Conservation (phyloP, 2,329 filamentous ascomycete genomes). For the Ophiostoma australiae region DNA sequence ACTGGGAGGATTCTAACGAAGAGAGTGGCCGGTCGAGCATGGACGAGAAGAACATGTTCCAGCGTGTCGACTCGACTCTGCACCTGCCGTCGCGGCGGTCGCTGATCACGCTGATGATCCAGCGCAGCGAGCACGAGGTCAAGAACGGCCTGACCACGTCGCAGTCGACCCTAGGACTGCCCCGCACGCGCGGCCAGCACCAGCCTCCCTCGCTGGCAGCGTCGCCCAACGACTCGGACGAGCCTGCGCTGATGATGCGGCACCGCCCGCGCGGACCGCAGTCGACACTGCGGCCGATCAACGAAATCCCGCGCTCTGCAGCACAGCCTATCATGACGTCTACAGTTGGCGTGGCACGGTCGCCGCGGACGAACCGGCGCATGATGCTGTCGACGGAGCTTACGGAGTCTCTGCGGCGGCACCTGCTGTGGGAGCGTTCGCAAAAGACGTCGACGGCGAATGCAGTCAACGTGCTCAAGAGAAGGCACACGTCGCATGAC, state of each 20-base stretch:
- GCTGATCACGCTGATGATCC: conserved; percentile 83
- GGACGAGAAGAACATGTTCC: conserved; percentile 75
- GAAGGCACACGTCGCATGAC: conserved; percentile 84
- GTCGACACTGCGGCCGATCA: conserved; percentile 50
- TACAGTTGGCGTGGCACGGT: conserved; percentile 66
- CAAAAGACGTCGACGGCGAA: conserved; percentile 88
- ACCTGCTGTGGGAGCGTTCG: conserved; percentile 91
- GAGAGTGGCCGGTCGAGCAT: conserved; percentile 80
- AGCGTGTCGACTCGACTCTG: conserved; percentile 81
- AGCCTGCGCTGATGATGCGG: conserved; percentile 57
- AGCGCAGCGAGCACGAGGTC: conserved; percentile 65
- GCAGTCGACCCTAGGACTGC: conserved; percentile 63
- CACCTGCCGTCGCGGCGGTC: conserved; percentile 83
- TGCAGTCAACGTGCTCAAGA: conserved; percentile 68
- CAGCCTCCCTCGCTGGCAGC: conserved; percentile 40
- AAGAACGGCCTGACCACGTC: conserved; percentile 64
- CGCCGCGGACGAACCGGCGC: conserved; percentile 82
- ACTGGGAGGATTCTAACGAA: conserved; percentile 59
- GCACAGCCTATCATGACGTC: conserved; percentile 75
- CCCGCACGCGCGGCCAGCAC: conserved; percentile 48
- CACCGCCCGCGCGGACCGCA: conserved; percentile 45
- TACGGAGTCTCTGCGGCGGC: conserved; percentile 84
- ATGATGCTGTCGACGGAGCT: conserved; percentile 96
- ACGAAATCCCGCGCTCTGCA: conserved; percentile 60
- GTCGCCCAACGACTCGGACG: conserved; percentile 57